phyloP scores from a whole-genome alignment of 352 stramenopile genomes.

The Globisporangium nagaii region DNA sequence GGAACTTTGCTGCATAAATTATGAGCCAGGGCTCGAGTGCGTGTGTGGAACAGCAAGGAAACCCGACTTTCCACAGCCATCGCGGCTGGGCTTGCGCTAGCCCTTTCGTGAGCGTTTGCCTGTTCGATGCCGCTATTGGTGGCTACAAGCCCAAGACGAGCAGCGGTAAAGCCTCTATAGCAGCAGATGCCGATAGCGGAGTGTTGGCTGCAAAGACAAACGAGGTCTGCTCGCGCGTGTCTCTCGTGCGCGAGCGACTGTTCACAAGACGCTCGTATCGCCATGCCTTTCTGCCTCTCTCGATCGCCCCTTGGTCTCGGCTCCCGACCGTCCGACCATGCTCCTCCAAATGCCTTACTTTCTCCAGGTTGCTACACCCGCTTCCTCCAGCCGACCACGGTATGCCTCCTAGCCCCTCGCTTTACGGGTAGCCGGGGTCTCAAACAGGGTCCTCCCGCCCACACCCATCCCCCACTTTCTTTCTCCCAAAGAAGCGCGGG shows the following conservation, averaged over 20 bases:
- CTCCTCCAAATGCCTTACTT: neutral
- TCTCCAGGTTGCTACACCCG: neutral
- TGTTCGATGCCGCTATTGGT: too few relatives aligned
- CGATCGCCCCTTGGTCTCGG: neutral
- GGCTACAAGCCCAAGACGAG: too few relatives aligned
- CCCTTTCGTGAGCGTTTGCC: too few relatives aligned
- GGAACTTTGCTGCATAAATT: too few relatives aligned
- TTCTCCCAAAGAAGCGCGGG: neutral
- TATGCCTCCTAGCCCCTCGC: neutral
- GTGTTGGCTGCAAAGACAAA: neutral
- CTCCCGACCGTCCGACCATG: neutral
- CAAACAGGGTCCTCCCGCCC: too few relatives aligned
- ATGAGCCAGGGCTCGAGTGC: too few relatives aligned
- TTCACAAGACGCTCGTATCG: neutral
- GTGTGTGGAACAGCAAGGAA: too few relatives aligned
- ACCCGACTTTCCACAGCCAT: too few relatives aligned
- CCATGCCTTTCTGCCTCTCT: neutral
- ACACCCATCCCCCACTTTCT: neutral
- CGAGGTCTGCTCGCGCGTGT: neutral
- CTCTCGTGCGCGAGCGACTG: neutral
- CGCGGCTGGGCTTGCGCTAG: too few relatives aligned
- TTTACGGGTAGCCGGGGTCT: too few relatives aligned
- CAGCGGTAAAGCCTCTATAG: too few relatives aligned
- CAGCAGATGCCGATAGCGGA: neutral
- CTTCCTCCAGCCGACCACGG: neutral